Base-by-base conservation (phyloP, 2,329 filamentous ascomycete species). In the Zelopaecilomyces penicillatus region DNA sequence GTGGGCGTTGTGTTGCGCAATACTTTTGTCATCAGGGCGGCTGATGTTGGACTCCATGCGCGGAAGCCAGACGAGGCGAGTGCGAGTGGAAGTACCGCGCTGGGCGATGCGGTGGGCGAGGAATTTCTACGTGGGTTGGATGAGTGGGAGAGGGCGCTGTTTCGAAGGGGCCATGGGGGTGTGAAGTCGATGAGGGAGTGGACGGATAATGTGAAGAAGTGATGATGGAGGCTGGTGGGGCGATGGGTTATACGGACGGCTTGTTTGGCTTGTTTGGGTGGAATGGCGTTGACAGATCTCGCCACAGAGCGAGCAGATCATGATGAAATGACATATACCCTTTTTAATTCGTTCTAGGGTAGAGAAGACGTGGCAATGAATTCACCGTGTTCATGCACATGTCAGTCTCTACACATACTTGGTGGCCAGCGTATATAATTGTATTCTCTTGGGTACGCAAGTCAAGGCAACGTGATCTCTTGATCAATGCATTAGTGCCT, bases 71-170 rank as follows among this genome's bases (percentile, higher is more conserved):
- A 84, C 10, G 83, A 83, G 8, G 66, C 57, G 31, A 68, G 58
- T 29, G 67, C 74, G 9, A 67, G 78, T 64, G 59, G 83, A 65
- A 19, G 19, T 19, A 19, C 19, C 3, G 19, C 19, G 19, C 19
- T 19, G 19, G 19, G 19, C 19, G 19, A 19, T 19, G 19, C 19
- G 19, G 52, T 75, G 68, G 50, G 78, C 71, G 82, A 82, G 46
- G 90, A 96, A 54, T 97, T 97, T 56, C 69, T 96, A 55, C 75
- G 86, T 30, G 89, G 90, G 0, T 65, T 98, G 45, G 93, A 97
- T 58, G 90, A 97, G 68, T 89, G 82, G 64, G 93, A 98, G 69
- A 76, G 90, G 54, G 76, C 75, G 48, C 53, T 91, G 51, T 91
- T 91, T 59, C 75, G 83, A 38, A 78, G 78, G 47, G 81, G 82